phyloP scores from a whole-genome alignment of 257 asterid genomes.

The Solanum piurae region DNA sequence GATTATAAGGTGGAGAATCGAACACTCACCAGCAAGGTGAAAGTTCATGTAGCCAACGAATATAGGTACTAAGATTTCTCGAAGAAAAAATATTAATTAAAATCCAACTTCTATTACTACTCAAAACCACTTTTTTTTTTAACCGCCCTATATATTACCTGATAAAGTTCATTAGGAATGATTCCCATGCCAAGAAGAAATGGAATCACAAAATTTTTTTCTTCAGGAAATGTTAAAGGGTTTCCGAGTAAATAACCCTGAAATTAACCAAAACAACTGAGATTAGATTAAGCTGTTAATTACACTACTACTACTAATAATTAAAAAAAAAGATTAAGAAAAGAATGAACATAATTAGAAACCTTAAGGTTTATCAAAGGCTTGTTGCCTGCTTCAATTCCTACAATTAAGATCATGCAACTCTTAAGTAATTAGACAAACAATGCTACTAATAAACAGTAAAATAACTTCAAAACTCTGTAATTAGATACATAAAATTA shows the following conservation, averaged over 20 bases:
- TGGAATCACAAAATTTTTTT: conserved; percentile 19
- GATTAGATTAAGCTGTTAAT: neutral
- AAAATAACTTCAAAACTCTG: neutral
- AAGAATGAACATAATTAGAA: neutral
- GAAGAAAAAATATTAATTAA: too few species aligned
- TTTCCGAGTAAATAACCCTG: conserved; percentile 41
- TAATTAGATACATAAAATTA: neutral
- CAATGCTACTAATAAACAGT: neutral
- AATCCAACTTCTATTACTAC: rapidly evolving
- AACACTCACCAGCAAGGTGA: too few species aligned
- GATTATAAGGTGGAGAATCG: neutral
- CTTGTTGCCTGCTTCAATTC: conserved; percentile 20
- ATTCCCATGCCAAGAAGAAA: conserved; percentile 31
- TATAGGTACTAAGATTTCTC: too few species aligned
- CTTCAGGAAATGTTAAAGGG: conserved; percentile 16
- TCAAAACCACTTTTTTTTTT: too few species aligned
- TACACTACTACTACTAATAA: neutral
- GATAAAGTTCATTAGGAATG: conserved; percentile 28
- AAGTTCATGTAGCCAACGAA: neutral
- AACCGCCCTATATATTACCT: neutral
- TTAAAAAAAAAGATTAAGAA: neutral
- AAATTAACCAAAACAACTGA: neutral
- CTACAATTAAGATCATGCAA: conserved; percentile 7
- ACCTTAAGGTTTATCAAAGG: conserved; percentile 25
- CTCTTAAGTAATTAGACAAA: neutral